Base-by-base conservation (phyloP, 208 protist species). In the Porcisia hertigi region DNA sequence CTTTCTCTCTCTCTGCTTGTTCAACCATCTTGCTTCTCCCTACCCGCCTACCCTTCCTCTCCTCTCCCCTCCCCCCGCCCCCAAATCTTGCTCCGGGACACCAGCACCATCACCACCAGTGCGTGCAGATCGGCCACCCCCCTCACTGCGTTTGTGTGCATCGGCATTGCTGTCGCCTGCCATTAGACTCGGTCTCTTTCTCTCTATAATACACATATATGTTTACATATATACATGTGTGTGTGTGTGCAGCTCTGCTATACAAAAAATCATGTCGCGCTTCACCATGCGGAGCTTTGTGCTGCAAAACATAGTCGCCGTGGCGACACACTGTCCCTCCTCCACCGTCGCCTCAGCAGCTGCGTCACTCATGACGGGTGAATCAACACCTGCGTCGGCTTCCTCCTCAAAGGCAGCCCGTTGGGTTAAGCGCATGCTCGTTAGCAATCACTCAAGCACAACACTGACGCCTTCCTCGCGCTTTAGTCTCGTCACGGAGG, bases 401-500 rank as follows among this genome's bases (percentile, higher is more conserved):
- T 39, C 69, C 12, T 71, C 60, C 25, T 20, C 41, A 9, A 45
- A 39, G 20, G 41, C 23, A 23, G 39, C 71, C 49, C 25, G 54
- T 12, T 74, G 60, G 73, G 41, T 80, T 49, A 67, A 65, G 63
- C 62, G 34, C 16, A 36, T 81, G 65, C 70, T 86, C 30, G 71
- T 81, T 23, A 47, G 49, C 23, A 62, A 25, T 6, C 71, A 57
- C 34, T 49, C 67, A 2, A 60, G 78, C 16, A 14, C 58, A 45
- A 30, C 20, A 14, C 53, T n/a, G 52, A 39, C 34, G 18, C 23
- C 43, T 52, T 52, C 30, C 6, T 55, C 72, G 12, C 49, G 72
- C 58, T 92, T 95, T 79, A 82, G 74, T 1, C 75, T 96, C 3
- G 86, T 96, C 57, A 96, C 89, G n/a, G 79, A 79, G 60, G 86